These are phyloP conservation scores for Pichia sp. DNA, from an alignment of 1,139 yeast species.

Conservation along the genomic window DNA sequence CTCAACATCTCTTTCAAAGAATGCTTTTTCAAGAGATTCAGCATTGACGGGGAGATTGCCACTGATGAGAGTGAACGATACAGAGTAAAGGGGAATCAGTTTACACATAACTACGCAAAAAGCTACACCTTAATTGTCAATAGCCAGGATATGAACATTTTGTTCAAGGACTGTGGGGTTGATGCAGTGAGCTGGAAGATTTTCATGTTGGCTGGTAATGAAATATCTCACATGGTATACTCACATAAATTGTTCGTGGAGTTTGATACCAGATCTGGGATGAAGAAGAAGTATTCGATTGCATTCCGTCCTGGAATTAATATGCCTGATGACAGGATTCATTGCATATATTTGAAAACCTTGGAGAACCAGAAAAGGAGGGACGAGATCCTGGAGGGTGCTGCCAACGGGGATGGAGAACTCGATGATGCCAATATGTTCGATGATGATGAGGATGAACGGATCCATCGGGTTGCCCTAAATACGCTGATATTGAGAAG, in stretches of 20 bases:
- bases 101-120: conserved; percentile 14
- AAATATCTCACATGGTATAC: conserved; percentile 27
- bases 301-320: conserved; percentile 39
- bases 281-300: conserved; percentile 50
- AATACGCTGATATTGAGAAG: conserved; percentile 43
- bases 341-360: conserved; percentile 34
- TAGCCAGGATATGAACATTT: conserved; percentile 43
- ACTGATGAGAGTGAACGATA: conserved; percentile 8
- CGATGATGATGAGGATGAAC: conserved; percentile 10
- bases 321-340: conserved; percentile 32
- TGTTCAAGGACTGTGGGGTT: conserved; percentile 39
- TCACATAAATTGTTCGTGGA: conserved; percentile 44
- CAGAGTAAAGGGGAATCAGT: neutral
- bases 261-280: conserved; percentile 41
- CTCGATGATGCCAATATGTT: conserved; percentile 11
- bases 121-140: conserved; percentile 43
- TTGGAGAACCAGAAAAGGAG: conserved; percentile 21
- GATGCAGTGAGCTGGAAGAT: conserved; percentile 26
- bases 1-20: conserved; percentile 39
- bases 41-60: conserved; percentile 33
- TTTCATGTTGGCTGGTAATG: conserved; percentile 33
- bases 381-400: conserved; percentile 6
- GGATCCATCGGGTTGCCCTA: conserved; percentile 36
- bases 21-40: conserved; percentile 38
- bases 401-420: conserved; percentile 7